phyloP scores from a whole-genome alignment of 345 rosid species.

The Cardamine resedifolia region DNA sequence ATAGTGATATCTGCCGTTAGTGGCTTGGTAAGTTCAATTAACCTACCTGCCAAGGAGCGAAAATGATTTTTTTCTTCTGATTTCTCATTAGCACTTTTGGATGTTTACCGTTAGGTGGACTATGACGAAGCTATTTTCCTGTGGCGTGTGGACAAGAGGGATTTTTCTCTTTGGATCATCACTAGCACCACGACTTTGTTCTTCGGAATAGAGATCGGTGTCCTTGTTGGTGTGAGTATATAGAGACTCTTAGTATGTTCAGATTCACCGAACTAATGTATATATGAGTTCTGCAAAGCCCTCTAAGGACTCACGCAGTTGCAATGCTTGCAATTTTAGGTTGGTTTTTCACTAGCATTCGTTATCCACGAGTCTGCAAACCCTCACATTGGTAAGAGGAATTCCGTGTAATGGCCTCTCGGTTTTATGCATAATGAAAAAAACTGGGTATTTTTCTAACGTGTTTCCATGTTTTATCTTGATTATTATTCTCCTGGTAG shows the following conservation, averaged over 20 bases:
- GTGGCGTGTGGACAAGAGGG: slow-evolving; percentile 95
- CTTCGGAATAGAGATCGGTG: slow-evolving; percentile 96
- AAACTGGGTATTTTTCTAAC: slow-evolving; percentile 8
- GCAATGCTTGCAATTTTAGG: slow-evolving; percentile 50
- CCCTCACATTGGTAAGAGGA: slow-evolving; percentile 88
- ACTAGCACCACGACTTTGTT: slow-evolving; percentile 79
- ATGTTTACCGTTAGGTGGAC: slow-evolving; percentile 68
- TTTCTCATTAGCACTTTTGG: slow-evolving; percentile 15
- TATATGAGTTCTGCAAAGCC: slow-evolving; percentile 1
- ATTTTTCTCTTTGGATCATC: slow-evolving; percentile 93
- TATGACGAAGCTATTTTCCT: slow-evolving; percentile 91
- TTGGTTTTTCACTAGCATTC: slow-evolving; percentile 92
- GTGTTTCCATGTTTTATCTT: background rate
- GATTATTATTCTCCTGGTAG: slow-evolving; percentile 48
- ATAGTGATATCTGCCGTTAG: slow-evolving; percentile 92
- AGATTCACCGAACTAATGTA: background rate
- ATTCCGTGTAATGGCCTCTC: background rate
- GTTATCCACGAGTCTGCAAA: slow-evolving; percentile 99
- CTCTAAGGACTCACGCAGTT: slow-evolving; percentile 16
- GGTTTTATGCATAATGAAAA: slow-evolving; percentile 1
- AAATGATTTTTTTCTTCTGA: background rate
- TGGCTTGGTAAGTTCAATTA: slow-evolving; percentile 70
- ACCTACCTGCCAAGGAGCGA: slow-evolving; percentile 5
- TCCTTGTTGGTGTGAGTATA: slow-evolving; percentile 88
- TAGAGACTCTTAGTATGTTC: slow-evolving; percentile 18